These are phyloP conservation scores for Chaetomium olivaceum DNA, from an alignment of 2,329 filamentous ascomycete genomes.

Conservation along the genomic window DNA sequence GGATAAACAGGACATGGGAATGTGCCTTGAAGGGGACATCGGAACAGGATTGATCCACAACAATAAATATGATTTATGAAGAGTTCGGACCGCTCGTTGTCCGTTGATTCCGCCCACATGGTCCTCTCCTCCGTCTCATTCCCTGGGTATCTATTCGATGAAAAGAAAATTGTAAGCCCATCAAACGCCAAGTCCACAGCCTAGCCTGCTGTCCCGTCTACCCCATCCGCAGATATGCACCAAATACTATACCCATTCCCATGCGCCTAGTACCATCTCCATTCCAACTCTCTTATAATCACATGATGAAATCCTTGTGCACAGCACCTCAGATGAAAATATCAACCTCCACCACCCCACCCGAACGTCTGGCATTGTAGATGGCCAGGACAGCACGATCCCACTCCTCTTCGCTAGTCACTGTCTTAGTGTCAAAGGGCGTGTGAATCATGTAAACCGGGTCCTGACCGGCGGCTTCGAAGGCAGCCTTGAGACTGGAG, in stretches of 20 bases:
- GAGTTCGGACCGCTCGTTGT: neutral
- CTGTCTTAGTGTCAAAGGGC: conserved; percentile 11
- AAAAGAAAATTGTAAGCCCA: neutral
- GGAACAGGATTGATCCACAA: neutral
- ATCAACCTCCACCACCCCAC: conserved; percentile 28
- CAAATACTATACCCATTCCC: too few relatives aligned
- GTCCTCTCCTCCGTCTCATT: neutral
- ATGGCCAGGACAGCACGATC: conserved; percentile 27
- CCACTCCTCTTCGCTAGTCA: conserved; percentile 26
- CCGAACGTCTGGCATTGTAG: conserved; percentile 25
- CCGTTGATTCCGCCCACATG: neutral
- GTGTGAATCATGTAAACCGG: conserved; percentile 27
- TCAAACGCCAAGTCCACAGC: neutral
- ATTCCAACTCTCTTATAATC: neutral
- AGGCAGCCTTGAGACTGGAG: conserved; percentile 22
- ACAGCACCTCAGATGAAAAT: conserved; percentile 23
- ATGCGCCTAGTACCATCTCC: neutral
- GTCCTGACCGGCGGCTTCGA: conserved; percentile 22
- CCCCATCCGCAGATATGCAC: neutral
- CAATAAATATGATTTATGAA: neutral
- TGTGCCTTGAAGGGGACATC: neutral
- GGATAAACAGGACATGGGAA: neutral
- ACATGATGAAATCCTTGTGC: neutral
- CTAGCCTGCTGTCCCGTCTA: neutral
- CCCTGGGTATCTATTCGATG: conserved; percentile 1